Base-by-base conservation (phyloP, 1,139 yeast genomes). In the Citeromyces siamensis region DNA sequence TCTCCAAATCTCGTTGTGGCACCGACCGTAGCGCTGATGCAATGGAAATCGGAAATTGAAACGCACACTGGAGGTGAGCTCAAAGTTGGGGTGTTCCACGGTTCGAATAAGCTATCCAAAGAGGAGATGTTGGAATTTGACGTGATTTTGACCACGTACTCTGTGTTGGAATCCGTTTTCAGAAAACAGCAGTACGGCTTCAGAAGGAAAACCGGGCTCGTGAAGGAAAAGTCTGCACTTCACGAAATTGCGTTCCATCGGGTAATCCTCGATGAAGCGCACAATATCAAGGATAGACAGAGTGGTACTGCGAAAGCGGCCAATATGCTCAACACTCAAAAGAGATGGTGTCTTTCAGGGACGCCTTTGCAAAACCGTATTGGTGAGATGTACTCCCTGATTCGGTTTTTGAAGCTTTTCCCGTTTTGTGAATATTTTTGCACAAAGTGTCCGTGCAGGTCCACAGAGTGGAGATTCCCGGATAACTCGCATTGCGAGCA, bases 1-100 rank as follows among this genome's bases (percentile, higher is more conserved):
- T 62, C 74, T 13, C 96, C 97, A 2, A 83, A 81, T 44, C 61
- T 90, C 42, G 97, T 90, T 7, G 81, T 90, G 19, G 97, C 97
- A 0, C 99, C 99, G 0, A 88, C 98, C 0, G 98, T 90, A 10
- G 98, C 98, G 1, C 63, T 90, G 39, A 84, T 93, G 83, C 99
- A 90, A 55, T 90, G 99, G 99, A 82, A 79, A 50, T 75, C 81
- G 48, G 99, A 90, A 59, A 90, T 90, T 36, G 84, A 77, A 42
- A 71, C 71, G 37, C 95, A 90, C 53, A 80, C 97, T 0, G 71
- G 71, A 26, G 85, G 81, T 7, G 61, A 61, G 29, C 60, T 90
- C 43, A 73, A 69, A 40, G 84, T 80, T 4, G 70, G 74, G 19
- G 59, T 88, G 2, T 90, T 69, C 53, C 96, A 90, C 58, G 99